phyloP scores from a whole-genome alignment of 306 rosid species.

The Fagus crenata region DNA sequence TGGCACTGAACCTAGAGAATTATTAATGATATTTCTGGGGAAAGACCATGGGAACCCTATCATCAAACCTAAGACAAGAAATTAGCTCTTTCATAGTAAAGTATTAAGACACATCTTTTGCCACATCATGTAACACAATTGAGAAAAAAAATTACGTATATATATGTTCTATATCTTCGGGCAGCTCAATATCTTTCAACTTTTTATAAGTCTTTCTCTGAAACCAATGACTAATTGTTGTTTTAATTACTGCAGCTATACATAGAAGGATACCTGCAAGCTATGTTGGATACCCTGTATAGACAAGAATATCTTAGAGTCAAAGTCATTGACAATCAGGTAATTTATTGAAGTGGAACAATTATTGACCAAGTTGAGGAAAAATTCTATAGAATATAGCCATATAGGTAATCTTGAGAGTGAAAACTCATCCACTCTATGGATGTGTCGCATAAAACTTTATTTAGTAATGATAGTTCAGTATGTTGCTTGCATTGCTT shows the following conservation, averaged over 20 bases:
- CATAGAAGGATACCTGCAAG: conserved; percentile 97
- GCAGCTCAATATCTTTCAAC: conserved; percentile 5
- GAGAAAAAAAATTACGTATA: neutral
- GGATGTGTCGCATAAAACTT: neutral
- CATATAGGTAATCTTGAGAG: conserved; percentile 1
- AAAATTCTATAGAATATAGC: conserved; percentile 4
- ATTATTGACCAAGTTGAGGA: conserved; percentile 17
- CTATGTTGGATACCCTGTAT: conserved; percentile 86
- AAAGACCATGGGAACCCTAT: neutral
- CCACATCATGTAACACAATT: neutral
- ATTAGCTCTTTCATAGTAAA: neutral
- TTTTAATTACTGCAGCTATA: conserved; percentile 68
- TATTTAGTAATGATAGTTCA: conserved; percentile 17
- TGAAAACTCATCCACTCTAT: conserved; percentile 8
- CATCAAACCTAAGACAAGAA: neutral
- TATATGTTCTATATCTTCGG: neutral
- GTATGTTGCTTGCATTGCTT: conserved; percentile 11
- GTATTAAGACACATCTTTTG: neutral
- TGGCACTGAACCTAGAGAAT: neutral
- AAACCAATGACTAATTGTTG: conserved; percentile 28
- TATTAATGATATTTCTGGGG: neutral
- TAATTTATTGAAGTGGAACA: conserved; percentile 31
- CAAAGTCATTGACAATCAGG: conserved; percentile 85
- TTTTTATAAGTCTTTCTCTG: conserved; percentile 17
- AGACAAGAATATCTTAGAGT: conserved; percentile 93